Base-by-base conservation (phyloP, 306 rosid species). In the Ceratonia siliqua region DNA sequence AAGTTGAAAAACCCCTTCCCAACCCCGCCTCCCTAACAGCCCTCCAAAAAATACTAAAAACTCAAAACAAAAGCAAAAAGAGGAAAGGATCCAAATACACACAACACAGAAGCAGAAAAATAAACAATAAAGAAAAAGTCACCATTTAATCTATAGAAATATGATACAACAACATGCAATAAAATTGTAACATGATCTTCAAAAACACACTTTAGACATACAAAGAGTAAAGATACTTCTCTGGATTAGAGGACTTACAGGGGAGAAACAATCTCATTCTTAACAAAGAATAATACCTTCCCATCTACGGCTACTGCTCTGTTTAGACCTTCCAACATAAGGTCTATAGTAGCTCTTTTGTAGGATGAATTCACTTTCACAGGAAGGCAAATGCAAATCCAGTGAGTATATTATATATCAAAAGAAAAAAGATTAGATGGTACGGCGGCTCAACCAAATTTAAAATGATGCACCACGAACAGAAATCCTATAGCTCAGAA, bases 231-330 rank as follows among this genome's bases (percentile, higher is more conserved):
- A 62, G 35, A 49, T 65, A 71, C 45, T 66, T 52, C 58, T 46
- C n/a, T 72, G 65, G 62, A 64, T 56, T 10, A 72, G 76, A 76
- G 48, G 50, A 85, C 97, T 91, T 88, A 94, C 97, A 88, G 69
- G 41, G 98, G 96, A 77, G 98, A 75, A 57, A 82, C 72, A 78
- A 75, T 72, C 41, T 94, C 98, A 79, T 86, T 89, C 80, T 73
- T 87, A 49, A 94, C 77, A 83, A 84, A 88, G 89, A 89, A 88
- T 66, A 91, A 52, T 68, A 91, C 97, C 86, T 88, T 94, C 74
- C 94, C 97, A 3, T 82, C 86, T 28, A 91, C 77, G 55, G 94
- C 94, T 25, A 87, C 84, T 62, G 88, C 77, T 88, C 78, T 94
- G 87, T 94, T 94, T 41, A 85, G 81, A 84, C 98, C 97, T 82